Evolutionary conservation across 2,329 filamentous ascomycete species (phyloP).

Genomic region (Shiraia bambusicola): DNA sequence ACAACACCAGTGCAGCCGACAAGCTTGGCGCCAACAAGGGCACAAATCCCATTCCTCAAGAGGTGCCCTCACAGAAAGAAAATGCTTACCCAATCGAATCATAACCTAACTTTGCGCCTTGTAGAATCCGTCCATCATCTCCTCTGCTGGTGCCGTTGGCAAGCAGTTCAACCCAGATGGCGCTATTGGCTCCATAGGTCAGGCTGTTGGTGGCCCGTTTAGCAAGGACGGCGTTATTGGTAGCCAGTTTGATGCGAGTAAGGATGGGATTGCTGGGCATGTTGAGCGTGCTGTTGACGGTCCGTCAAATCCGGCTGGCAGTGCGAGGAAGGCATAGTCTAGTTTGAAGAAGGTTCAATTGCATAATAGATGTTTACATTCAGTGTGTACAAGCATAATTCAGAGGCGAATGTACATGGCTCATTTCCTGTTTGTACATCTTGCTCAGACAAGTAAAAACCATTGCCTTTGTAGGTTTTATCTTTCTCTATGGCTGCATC

Average conservation of each 20-base stretch:
- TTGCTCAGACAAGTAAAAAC: too few species aligned
- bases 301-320: slow-evolving; percentile 41
- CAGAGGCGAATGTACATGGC: too few species aligned
- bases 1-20: slow-evolving; percentile 25
- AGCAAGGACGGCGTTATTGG: slow-evolving; percentile 56
- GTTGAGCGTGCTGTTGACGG: slow-evolving; percentile 53
- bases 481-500: neutral
- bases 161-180: slow-evolving; percentile 57
- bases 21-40: slow-evolving; percentile 32
- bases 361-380: slow-evolving; percentile 2
- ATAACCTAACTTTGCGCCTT: neutral
- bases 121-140: slow-evolving; percentile 46
- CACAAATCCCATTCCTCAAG: slow-evolving; percentile 34
- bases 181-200: slow-evolving; percentile 53
- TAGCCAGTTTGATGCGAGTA: slow-evolving; percentile 56
- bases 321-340: slow-evolving; percentile 18
- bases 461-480: too few species aligned
- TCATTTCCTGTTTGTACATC: too few species aligned
- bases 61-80: slow-evolving; percentile 7
- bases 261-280: slow-evolving; percentile 56
- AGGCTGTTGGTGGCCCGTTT: slow-evolving; percentile 50
- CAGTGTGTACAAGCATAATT: too few species aligned
- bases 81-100: neutral
- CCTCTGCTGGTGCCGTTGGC: slow-evolving; percentile 54
- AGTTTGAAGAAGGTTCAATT: neutral